These are phyloP conservation scores for Carex arenaria DNA, from an alignment of 202 grass and related monocot species.

Conservation along the genomic window DNA sequence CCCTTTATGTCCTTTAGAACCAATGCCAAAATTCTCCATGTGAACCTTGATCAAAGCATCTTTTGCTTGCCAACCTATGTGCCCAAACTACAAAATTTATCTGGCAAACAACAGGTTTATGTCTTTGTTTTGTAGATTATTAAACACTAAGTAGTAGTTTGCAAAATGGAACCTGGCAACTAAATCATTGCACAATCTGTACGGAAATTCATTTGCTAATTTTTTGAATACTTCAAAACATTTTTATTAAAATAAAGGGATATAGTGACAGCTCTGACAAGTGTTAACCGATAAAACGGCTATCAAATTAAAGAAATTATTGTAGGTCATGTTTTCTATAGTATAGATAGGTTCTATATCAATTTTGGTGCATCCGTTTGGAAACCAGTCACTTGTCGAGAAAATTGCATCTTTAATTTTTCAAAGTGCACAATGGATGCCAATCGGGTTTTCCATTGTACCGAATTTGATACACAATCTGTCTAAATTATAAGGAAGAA, in stretches of 20 bases:
- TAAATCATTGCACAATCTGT: not conserved
- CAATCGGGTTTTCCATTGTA: not conserved
- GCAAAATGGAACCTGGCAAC: not conserved
- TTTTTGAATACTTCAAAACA: not conserved
- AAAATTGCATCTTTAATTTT: no score
- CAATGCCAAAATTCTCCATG: not conserved
- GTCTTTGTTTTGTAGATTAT: not conserved
- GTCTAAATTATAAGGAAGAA: conserved; percentile 24
- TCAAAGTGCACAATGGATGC: not conserved
- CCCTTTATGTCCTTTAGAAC: not conserved
- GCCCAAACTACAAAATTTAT: not conserved
- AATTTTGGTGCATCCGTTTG: not conserved
- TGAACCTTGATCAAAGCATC: not conserved
- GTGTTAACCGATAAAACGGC: not conserved
- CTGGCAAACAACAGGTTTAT: not conserved
- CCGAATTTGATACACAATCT: not conserved
- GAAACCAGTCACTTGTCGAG: not conserved
- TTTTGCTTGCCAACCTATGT: not conserved
- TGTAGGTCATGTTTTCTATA: not conserved
- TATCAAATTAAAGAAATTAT: not conserved
- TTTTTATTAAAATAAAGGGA: not conserved
- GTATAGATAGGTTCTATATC: not conserved
- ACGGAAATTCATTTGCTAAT: not conserved
- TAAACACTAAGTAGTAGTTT: not conserved
- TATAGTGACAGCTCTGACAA: not conserved